phyloP scores from a whole-genome alignment of 768 basidiomycete species.

The Hericium coralloides region DNA sequence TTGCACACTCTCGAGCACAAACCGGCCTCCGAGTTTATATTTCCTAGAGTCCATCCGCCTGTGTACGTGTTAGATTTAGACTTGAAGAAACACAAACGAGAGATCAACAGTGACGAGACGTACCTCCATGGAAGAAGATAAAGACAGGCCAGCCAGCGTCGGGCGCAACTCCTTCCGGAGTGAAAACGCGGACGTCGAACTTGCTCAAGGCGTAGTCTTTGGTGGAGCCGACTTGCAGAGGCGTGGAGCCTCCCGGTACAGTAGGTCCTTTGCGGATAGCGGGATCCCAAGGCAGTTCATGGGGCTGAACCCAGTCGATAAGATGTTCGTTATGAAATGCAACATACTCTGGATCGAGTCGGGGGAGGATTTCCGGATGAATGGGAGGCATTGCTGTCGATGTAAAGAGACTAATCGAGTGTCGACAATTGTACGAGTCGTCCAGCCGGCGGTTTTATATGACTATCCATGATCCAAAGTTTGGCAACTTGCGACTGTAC shows the following conservation, averaged over 20 bases:
- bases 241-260: slow-evolving; percentile 48
- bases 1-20: slow-evolving; percentile 56
- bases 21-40: slow-evolving; percentile 45
- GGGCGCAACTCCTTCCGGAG: slow-evolving; percentile 45
- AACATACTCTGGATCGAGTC: slow-evolving; percentile 60
- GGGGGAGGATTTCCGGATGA: slow-evolving; percentile 48
- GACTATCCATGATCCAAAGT: no score
- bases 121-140: slow-evolving; percentile 70
- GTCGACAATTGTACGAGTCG: no score
- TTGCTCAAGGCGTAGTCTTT: slow-evolving; percentile 44
- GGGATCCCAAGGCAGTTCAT: slow-evolving; percentile 56
- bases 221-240: slow-evolving; percentile 45
- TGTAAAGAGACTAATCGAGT: no score
- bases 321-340: slow-evolving; percentile 50
- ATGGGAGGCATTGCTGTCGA: slow-evolving; percentile 28
- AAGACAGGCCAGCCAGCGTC: slow-evolving; percentile 60
- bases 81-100: background rate
- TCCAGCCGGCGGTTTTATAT: no score
- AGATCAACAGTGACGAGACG: slow-evolving; percentile 5
- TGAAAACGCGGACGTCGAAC: slow-evolving; percentile 53
- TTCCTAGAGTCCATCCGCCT: slow-evolving; percentile 77
- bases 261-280: slow-evolving; percentile 40
- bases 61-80: background rate
- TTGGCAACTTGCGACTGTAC: no score
- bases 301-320: slow-evolving; percentile 36